These are phyloP conservation scores for Arxiozyma bovina DNA, from an alignment of 1,139 yeast species.

Conservation along the genomic window DNA sequence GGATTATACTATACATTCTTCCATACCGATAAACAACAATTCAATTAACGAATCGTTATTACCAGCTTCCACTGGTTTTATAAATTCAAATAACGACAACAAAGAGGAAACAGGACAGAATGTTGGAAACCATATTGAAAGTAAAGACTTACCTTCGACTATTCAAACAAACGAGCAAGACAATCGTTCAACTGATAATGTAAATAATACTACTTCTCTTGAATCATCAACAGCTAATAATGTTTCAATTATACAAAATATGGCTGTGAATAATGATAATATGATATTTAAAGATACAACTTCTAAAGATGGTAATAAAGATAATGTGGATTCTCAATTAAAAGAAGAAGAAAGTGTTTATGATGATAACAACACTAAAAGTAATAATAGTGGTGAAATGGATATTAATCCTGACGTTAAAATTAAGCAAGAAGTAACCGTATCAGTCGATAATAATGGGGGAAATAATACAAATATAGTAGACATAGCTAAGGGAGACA, in stretches of 20 bases:
- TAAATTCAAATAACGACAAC: not conserved
- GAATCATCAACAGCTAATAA: not conserved
- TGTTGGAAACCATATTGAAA: not conserved
- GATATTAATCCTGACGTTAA: not conserved
- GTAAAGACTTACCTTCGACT: not conserved
- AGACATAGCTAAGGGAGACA: not conserved
- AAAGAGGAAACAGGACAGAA: not conserved
- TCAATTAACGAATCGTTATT: not conserved
- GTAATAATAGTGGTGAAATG: not conserved
- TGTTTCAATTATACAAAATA: not conserved
- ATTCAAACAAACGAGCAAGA: not conserved
- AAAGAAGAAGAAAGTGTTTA: not conserved
- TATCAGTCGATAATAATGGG: not conserved
- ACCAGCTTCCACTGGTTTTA: not conserved
- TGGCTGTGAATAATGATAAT: not conserved
- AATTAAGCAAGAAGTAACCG: not conserved
- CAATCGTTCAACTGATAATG: not conserved
- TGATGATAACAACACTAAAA: not conserved
- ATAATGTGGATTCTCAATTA: not conserved
- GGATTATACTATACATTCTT: not conserved
- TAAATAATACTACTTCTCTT: not conserved
- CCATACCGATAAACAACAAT: not conserved
- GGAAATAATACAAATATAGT: no score
- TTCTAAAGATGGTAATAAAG: not conserved
- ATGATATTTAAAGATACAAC: not conserved